phyloP scores from a whole-genome alignment of 495 filamentous ascomycete genomes.

The Cercophora samala region DNA sequence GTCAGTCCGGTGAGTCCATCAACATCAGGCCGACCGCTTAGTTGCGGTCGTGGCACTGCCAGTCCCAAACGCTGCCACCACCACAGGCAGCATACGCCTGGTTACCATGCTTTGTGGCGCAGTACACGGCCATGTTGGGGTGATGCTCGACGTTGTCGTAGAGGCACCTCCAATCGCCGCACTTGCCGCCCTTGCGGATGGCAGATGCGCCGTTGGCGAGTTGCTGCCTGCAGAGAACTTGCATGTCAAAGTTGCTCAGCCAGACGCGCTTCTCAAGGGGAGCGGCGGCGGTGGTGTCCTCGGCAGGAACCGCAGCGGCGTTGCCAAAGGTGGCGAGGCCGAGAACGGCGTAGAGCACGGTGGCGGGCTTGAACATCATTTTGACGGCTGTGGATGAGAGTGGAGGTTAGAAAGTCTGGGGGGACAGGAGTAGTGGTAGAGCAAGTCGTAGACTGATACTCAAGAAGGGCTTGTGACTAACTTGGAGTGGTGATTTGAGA shows the following conservation, averaged over 20 bases:
- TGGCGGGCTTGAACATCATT: not conserved
- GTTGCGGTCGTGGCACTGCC: not conserved
- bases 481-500: not conserved
- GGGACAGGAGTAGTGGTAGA: not conserved
- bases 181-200: not conserved
- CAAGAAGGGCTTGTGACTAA: not conserved
- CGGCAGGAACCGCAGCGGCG: not conserved
- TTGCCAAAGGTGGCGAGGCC: not conserved
- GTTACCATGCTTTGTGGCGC: not conserved
- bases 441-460: not conserved
- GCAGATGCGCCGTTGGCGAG: not conserved
- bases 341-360: not conserved
- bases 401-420: not conserved
- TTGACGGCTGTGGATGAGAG: not conserved
- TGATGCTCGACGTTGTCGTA: not conserved
- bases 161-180: not conserved
- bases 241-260: not conserved
- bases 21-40: not conserved
- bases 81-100: not conserved
- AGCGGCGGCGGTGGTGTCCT: not conserved
- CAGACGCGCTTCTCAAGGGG: not conserved
- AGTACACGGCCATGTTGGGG: not conserved
- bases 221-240: not conserved
- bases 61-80: not conserved
- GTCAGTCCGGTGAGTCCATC: too few relatives aligned